A percentile compares a stretch with the other conserved stretches of the same genome.
These are phyloP conservation scores for Nicotiana knightiana DNA, from an alignment of 257 asterid genomes.

Conservation along the genomic window DNA sequence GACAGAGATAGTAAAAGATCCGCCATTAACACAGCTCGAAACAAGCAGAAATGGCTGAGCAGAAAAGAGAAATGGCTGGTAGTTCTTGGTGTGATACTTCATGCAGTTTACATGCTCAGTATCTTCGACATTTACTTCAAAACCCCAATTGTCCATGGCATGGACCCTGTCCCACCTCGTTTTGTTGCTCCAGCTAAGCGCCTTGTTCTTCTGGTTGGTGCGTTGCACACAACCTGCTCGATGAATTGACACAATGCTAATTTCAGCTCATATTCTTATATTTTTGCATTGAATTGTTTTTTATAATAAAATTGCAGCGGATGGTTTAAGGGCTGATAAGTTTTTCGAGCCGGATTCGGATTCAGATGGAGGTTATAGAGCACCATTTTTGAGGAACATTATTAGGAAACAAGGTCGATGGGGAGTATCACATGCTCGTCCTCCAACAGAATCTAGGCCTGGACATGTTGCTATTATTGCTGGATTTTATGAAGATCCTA, in stretches of 20 bases:
- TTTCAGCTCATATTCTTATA: background rate
- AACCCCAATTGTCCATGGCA: conserved; percentile 93
- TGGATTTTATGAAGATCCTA: conserved; percentile 98
- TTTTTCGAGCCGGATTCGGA: conserved; percentile 91
- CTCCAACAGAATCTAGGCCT: conserved; percentile 97
- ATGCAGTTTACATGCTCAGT: conserved; percentile 97
- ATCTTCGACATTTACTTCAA: conserved; percentile 95
- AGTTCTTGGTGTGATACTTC: conserved; percentile 76
- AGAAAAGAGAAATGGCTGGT: conserved; percentile 83
- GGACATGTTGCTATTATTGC: conserved; percentile 99
- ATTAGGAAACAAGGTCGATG: conserved; percentile 87
- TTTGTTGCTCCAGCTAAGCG: conserved; percentile 83
- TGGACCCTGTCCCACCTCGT: conserved; percentile 82
- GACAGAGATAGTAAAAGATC: conserved; percentile 29
- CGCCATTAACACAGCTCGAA: conserved; percentile 21
- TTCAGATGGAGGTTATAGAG: conserved; percentile 67
- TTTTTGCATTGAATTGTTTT: background rate
- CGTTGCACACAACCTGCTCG: conserved; percentile 28
- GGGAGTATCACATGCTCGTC: conserved; percentile 99
- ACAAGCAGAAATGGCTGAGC: conserved; percentile 44
- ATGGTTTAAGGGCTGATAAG: conserved; percentile 96
- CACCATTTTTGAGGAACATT: conserved; percentile 87
- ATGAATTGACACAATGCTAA: conserved; percentile 25
- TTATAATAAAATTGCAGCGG: conserved; percentile 46
- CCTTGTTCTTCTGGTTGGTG: conserved; percentile 83